Conservation (phyloP, 2,329 filamentous ascomycete genomes). For the Acrodontium crateriforme region DNA sequence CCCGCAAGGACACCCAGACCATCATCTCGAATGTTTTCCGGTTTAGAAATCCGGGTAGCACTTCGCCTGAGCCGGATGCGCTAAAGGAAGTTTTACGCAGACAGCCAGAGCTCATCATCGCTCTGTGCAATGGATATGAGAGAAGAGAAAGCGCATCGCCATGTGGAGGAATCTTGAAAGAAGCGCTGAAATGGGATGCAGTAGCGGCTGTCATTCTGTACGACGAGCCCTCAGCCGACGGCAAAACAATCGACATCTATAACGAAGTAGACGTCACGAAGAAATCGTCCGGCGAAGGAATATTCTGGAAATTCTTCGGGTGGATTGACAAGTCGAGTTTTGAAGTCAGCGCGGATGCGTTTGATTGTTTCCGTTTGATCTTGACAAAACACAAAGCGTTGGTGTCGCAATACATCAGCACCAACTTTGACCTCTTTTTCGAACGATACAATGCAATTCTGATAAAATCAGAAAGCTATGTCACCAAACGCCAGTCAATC, state of each 20-base stretch:
- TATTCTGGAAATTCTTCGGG: slow-evolving; percentile 94
- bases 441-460: slow-evolving; percentile 74
- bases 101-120: slow-evolving; percentile 73
- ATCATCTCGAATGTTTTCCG: slow-evolving; percentile 93
- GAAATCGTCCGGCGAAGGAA: slow-evolving; percentile 62
- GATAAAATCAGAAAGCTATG: slow-evolving; percentile 86
- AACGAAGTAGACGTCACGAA: slow-evolving; percentile 55
- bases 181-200: slow-evolving; percentile 81
- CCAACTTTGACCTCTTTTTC: slow-evolving; percentile 92
- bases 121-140: slow-evolving; percentile 80
- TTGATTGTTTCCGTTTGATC: slow-evolving; percentile 91
- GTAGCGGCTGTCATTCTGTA: slow-evolving; percentile 86
- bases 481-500: slow-evolving; percentile 95
- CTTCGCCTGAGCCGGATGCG: slow-evolving; percentile 63
- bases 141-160: slow-evolving; percentile 83
- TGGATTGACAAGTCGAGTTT: slow-evolving; percentile 97
- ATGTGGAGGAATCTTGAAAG: slow-evolving; percentile 76
- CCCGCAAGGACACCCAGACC: slow-evolving; percentile 86
- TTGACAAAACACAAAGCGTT: slow-evolving; percentile 87
- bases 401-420: slow-evolving; percentile 72
- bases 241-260: slow-evolving; percentile 56
- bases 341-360: slow-evolving; percentile 92
- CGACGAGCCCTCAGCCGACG: slow-evolving; percentile 65
- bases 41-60: slow-evolving; percentile 57
- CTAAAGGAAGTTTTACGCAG: slow-evolving; percentile 80